Base-by-base conservation (phyloP, 2,329 filamentous ascomycete species). In the Aspergillus carbonarius region DNA sequence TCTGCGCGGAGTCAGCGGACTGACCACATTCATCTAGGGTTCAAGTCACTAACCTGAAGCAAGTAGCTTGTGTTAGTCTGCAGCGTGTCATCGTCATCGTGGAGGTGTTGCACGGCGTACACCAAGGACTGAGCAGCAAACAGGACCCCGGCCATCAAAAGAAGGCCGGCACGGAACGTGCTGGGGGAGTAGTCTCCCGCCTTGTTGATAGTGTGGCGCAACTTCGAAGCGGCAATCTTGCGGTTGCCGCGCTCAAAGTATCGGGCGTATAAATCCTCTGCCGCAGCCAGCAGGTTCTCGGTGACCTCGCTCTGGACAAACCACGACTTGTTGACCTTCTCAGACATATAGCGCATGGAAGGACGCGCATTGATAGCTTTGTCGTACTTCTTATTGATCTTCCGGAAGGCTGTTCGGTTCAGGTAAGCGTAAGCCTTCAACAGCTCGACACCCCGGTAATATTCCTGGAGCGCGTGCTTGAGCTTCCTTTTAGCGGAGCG, bases 351-450 rank as follows among this genome's bases (percentile, higher is more conserved):
- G 27, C 89, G 85, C 70, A 90, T 84, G 0, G 88, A 84, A 0
- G 91, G 91, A 10, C 89, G 85, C 40, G 92, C 88, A 66, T 92
- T 86, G 57, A 92, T 86, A 2, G 89, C 86, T 78, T 98, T 99
- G 81, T 98, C 93, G 72, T 96, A 98, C 76, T 99, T 99, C 75
- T 99, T 99, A 77, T 96, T 97, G 71, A 99, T 92, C 75, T 99
- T 99, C 32, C 93, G 88, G 70, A 98, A 98, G 0, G 92, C 95
- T 0, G 92, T 96, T 50, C 92, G 85, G 73, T 99, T 99, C 13
- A 97, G 81, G 20, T 96, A 79, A 1, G 92, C 89, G 68, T 96
- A 99, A 0, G 91, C 90, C 77, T 97, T 98, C 59, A 99, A 82
- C 47, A 98, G 80, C 72, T 99, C 95, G 13, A 99, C 82, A 0